Conservation (phyloP, 441 rosid genomes). For the Pelargonium citronellum region DNA sequence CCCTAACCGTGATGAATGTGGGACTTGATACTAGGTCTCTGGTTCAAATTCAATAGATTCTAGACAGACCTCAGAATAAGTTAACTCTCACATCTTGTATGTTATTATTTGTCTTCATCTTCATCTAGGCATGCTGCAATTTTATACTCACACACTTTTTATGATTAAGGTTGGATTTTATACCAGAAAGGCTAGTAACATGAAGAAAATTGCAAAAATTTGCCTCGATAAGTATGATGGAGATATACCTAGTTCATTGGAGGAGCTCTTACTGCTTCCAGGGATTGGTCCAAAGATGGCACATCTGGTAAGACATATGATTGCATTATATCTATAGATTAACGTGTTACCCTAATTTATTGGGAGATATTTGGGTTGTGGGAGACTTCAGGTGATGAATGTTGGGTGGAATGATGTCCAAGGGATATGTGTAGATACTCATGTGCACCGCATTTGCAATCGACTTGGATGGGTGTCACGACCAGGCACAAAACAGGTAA, state of each 20-base stretch:
- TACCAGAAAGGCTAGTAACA: slow-evolving; percentile 71
- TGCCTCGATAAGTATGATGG: slow-evolving; percentile 70
- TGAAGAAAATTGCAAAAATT: slow-evolving; percentile 83
- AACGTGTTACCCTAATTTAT: slow-evolving; percentile 6
- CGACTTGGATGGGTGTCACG: slow-evolving; percentile 91
- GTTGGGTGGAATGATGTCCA: slow-evolving; percentile 82
- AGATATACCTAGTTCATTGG: slow-evolving; percentile 83
- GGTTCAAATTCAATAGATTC: not conserved
- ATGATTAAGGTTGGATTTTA: slow-evolving; percentile 75
- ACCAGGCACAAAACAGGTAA: slow-evolving; percentile 60
- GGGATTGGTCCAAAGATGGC: slow-evolving; percentile 99
- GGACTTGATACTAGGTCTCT: slow-evolving; percentile 5
- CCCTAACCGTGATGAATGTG: slow-evolving; percentile 1
- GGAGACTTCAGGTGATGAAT: slow-evolving; percentile 65
- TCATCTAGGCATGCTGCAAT: slow-evolving; percentile 1
- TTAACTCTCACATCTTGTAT: not conserved
- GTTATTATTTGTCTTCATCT: not conserved
- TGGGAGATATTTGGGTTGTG: slow-evolving; percentile 9
- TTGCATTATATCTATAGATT: slow-evolving; percentile 1
- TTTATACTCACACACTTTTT: slow-evolving; percentile 10
- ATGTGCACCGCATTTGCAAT: slow-evolving; percentile 87
- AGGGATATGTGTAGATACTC: slow-evolving; percentile 94
- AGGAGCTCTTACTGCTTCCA: slow-evolving; percentile 77
- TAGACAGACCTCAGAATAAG: not conserved
- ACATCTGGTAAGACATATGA: slow-evolving; percentile 59